phyloP scores from a whole-genome alignment of 2,329 filamentous ascomycete species.

The Thielaviopsis populi region DNA sequence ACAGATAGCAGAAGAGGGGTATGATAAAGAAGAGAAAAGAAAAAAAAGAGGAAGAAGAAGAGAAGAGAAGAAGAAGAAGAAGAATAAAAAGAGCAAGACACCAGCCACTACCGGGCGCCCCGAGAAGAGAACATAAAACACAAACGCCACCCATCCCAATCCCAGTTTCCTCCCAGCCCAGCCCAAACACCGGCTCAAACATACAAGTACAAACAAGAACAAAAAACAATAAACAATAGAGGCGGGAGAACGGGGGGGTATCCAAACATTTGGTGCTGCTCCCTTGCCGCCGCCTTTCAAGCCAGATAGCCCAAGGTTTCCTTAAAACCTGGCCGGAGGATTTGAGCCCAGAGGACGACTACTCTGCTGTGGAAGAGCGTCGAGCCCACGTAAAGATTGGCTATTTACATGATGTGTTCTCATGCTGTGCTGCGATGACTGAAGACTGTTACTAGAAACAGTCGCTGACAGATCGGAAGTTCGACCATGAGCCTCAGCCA shows the following conservation, averaged over 20 bases:
- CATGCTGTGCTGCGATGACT: background rate
- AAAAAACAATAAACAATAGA: background rate
- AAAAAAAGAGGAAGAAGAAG: background rate
- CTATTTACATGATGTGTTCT: background rate
- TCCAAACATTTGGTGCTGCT: background rate
- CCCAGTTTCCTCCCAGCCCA: background rate
- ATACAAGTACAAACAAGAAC: background rate
- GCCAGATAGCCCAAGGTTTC: background rate
- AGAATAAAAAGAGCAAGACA: background rate
- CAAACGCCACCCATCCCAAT: background rate
- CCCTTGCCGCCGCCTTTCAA: background rate
- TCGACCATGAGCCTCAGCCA: background rate
- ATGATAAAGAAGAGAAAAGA: background rate
- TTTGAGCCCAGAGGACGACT: constrained; percentile 14
- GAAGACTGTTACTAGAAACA: background rate
- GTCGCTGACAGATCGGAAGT: background rate
- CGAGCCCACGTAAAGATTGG: constrained; percentile 7
- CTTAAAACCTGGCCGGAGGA: constrained; percentile 6
- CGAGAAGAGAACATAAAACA: background rate
- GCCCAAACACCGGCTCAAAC: background rate
- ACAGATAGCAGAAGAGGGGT: background rate
- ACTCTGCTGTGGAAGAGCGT: constrained; percentile 8
- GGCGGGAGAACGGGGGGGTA: background rate
- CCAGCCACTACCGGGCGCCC: too few species aligned
- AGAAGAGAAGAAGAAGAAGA: background rate